Conservation (phyloP, 768 basidiomycete genomes). For the Leucosporidium creatinivorum region DNA sequence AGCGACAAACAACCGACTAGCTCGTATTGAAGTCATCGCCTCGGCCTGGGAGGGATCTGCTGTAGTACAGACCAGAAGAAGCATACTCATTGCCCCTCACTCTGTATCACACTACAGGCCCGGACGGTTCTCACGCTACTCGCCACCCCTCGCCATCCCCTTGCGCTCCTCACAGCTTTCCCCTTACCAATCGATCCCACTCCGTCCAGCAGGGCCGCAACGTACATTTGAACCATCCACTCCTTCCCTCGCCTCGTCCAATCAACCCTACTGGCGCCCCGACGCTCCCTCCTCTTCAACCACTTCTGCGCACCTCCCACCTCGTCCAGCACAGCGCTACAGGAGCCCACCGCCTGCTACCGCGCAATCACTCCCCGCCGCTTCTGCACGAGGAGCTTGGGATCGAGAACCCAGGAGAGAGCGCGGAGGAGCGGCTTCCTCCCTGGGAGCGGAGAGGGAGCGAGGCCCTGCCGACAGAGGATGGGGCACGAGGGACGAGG, state of each 20-base stretch:
- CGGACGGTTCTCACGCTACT: neutral
- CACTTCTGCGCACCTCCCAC: neutral
- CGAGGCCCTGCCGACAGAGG: neutral
- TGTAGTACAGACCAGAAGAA: neutral
- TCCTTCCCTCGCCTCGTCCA: neutral
- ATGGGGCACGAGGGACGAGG: neutral
- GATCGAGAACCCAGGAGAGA: neutral
- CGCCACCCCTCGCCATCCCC: neutral
- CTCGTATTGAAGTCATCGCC: neutral
- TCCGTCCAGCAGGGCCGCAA: neutral
- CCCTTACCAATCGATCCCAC: neutral
- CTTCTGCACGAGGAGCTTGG: neutral
- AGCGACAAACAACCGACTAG: neutral
- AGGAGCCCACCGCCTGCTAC: neutral
- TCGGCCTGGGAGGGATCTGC: neutral
- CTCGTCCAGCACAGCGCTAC: neutral
- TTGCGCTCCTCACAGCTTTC: neutral
- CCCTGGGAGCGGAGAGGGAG: neutral
- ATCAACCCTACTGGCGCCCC: neutral
- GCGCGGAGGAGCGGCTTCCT: neutral
- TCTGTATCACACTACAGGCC: neutral
- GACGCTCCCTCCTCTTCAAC: neutral
- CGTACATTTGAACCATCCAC: neutral
- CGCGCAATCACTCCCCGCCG: neutral
- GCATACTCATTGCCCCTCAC: neutral